phyloP scores from a whole-genome alignment of 169 alveolate species.

The Cryptosporidium parvum region DNA sequence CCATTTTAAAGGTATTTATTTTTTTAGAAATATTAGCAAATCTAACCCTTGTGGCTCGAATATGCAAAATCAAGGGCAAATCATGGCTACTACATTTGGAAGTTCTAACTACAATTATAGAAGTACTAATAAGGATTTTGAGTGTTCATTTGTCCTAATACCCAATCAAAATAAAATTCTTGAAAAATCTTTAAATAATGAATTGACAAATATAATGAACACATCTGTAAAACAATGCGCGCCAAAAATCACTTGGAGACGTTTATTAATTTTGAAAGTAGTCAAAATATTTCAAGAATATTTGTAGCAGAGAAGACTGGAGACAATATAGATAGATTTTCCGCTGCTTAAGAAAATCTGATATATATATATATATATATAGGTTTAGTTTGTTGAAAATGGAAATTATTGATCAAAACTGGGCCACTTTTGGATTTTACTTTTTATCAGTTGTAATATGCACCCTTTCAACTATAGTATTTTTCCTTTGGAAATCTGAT shows the following conservation, averaged over 20 bases:
- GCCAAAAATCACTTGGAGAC: slow-evolving; percentile 65
- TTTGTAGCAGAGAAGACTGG: background rate
- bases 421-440: slow-evolving; percentile 43
- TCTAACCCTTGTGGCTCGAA: background rate
- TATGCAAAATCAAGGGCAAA: background rate
- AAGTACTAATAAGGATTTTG: slow-evolving; percentile 43
- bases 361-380: background rate
- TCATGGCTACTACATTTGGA: slow-evolving; percentile 41
- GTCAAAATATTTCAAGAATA: slow-evolving; percentile 6
- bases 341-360: background rate
- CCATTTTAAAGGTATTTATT: slow-evolving; percentile 60
- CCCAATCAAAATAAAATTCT: slow-evolving; percentile 21
- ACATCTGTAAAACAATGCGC: slow-evolving; percentile 17
- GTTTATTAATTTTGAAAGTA: slow-evolving; percentile 1
- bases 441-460: slow-evolving; percentile 30
- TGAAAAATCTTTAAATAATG: slow-evolving; percentile 24
- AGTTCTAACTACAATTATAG: slow-evolving; percentile 65
- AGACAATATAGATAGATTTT: background rate
- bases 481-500: slow-evolving; percentile 57
- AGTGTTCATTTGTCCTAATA: slow-evolving; percentile 57
- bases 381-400: background rate
- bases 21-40: slow-evolving; percentile 8
- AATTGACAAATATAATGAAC: slow-evolving; percentile 25
- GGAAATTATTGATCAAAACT: slow-evolving; percentile 1
- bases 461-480: background rate